Percentiles rank a stretch among this genome's conserved stretches.
Conservation (phyloP, 345 rosid genomes). For the Pseudoturritis turrita region DNA sequence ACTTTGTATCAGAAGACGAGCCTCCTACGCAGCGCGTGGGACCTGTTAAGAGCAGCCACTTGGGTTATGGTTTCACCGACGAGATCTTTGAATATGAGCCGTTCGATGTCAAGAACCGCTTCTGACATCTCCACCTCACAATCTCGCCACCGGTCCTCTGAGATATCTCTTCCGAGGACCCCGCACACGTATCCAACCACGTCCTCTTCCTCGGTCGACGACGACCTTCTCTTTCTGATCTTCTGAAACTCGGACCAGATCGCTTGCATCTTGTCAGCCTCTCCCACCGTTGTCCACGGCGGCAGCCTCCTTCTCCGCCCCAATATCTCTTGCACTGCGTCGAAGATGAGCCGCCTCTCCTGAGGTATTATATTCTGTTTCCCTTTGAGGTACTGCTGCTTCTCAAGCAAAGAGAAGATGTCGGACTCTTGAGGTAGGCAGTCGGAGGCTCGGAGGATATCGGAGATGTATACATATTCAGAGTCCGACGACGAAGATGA, state of each 20-base stretch:
- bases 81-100: constrained; percentile 78
- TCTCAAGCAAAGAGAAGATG: constrained; percentile 63
- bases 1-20: constrained; percentile 52
- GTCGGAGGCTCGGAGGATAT: constrained; percentile 56
- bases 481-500: constrained; percentile 34
- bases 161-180: constrained; percentile 68
- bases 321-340: constrained; percentile 59
- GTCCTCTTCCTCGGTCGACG: constrained; percentile 28
- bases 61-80: constrained; percentile 74
- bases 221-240: constrained; percentile 45
- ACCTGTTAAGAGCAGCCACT: constrained; percentile 42
- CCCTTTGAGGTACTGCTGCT: constrained; percentile 50
- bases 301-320: constrained; percentile 46
- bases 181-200: constrained; percentile 62
- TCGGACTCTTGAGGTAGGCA: constrained; percentile 54
- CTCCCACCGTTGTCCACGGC: constrained; percentile 46
- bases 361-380: constrained; percentile 2
- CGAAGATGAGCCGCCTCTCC: constrained; percentile 67
- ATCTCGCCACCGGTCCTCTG: constrained; percentile 69
- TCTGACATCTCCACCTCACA: constrained; percentile 68
- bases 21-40: constrained; percentile 48
- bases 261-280: constrained; percentile 37
- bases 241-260: constrained; percentile 65
- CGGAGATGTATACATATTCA: constrained; percentile 73
- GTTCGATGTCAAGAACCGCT: constrained; percentile 65